These are phyloP conservation scores for Vanrija sp. DNA, from an alignment of 1,284 basidiomycete genomes.

Conservation along the genomic window DNA sequence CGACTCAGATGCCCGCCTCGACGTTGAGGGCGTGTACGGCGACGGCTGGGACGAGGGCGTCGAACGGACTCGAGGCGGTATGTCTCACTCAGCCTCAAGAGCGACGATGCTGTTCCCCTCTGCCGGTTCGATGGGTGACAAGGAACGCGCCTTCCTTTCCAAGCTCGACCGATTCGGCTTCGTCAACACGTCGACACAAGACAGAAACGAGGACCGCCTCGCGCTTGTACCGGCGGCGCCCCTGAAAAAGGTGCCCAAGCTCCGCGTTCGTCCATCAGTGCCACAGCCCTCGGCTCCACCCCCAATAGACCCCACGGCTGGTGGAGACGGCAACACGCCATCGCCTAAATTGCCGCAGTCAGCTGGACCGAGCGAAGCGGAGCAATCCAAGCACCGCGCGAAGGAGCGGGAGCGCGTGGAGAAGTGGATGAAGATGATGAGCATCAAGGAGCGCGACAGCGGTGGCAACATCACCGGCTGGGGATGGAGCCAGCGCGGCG, in stretches of 20 bases:
- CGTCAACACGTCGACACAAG: constrained; percentile 61
- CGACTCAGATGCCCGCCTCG: constrained; percentile 65
- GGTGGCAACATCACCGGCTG: constrained; percentile 76
- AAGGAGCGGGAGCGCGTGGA: constrained; percentile 69
- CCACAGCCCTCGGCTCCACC: not conserved
- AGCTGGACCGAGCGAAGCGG: constrained; percentile 38
- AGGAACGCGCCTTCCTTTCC: constrained; percentile 65
- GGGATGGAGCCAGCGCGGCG: constrained; percentile 62
- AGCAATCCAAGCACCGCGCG: constrained; percentile 6
- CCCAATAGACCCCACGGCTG: not conserved
- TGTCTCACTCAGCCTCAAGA: constrained; percentile 39
- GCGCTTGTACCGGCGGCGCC: constrained; percentile 63
- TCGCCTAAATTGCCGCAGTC: constrained; percentile 24
- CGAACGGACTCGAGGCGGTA: constrained; percentile 83
- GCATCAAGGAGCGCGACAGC: constrained; percentile 58
- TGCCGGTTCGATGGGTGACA: constrained; percentile 32
- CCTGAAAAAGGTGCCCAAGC: constrained; percentile 60
- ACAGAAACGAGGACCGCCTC: constrained; percentile 64
- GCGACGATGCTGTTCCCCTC: constrained; percentile 56
- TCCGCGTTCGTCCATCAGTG: constrained; percentile 30
- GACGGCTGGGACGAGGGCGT: constrained; percentile 88
- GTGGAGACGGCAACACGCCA: constrained; percentile 13
- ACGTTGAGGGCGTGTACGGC: constrained; percentile 76
- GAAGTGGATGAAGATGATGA: constrained; percentile 87
- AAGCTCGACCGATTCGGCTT: constrained; percentile 78